A percentile compares a stretch with the other conserved stretches of the same genome.
These are phyloP conservation scores for Daldinia eschscholtzii DNA, from an alignment of 2,329 filamentous ascomycete species.

Conservation along the genomic window DNA sequence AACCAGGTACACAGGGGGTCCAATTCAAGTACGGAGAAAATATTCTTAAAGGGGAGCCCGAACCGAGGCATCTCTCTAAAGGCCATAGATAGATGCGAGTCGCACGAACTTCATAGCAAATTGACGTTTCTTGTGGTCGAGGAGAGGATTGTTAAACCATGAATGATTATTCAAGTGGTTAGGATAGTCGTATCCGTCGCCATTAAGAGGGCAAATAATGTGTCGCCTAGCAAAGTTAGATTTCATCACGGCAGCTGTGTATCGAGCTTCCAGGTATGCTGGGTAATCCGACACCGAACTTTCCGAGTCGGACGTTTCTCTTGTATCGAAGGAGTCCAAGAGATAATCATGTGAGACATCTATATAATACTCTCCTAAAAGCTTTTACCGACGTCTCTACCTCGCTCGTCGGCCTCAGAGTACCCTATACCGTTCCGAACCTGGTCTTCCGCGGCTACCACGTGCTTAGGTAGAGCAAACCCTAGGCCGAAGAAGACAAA, in stretches of 20 bases:
- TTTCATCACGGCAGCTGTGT: neutral
- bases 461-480: slow-evolving; percentile 70
- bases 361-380: slow-evolving; percentile 44
- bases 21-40: neutral
- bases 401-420: slow-evolving; percentile 47
- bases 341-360: neutral
- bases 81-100: neutral
- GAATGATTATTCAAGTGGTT: neutral
- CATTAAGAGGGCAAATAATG: neutral
- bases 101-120: neutral
- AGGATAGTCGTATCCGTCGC: neutral
- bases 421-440: slow-evolving; percentile 63
- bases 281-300: neutral
- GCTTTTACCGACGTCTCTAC: slow-evolving; percentile 52
- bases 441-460: slow-evolving; percentile 75
- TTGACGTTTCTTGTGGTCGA: neutral
- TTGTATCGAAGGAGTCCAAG: neutral
- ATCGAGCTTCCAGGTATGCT: neutral
- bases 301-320: neutral
- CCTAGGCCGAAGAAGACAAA: slow-evolving; percentile 87
- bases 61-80: neutral
- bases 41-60: neutral
- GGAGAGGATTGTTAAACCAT: neutral
- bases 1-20: neutral
- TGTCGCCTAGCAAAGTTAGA: neutral